Evolutionary conservation across 129 eudicot species (phyloP).

Genomic region (Glebionis coronaria): DNA sequence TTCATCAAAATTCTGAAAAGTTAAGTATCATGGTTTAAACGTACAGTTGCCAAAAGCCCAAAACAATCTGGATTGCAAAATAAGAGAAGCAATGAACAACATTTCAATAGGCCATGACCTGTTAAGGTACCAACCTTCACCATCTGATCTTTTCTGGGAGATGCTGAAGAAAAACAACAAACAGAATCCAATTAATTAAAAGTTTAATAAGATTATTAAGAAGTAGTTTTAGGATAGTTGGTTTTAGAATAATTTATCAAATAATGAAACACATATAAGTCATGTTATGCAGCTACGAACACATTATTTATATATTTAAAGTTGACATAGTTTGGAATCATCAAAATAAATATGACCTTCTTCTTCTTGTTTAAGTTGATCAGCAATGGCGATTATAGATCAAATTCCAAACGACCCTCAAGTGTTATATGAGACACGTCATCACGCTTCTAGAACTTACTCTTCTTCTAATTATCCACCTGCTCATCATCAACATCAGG

Average conservation of each 20-base stretch:
- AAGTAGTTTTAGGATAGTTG: background rate
- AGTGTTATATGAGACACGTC: slow-evolving; percentile 63
- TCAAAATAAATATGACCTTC: too few relatives aligned
- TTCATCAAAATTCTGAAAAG: too few relatives aligned
- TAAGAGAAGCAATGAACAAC: background rate
- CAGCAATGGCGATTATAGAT: slow-evolving; percentile 18
- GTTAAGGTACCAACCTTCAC: slow-evolving; percentile 28
- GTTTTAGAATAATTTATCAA: background rate
- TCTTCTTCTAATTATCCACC: slow-evolving; percentile 60
- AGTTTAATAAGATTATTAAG: background rate
- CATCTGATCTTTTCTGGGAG: slow-evolving; percentile 58
- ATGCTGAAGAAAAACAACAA: slow-evolving; percentile 34
- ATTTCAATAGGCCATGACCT: background rate
- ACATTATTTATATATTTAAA: too few relatives aligned
- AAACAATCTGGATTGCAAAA: background rate
- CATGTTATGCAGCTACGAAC: too few relatives aligned
- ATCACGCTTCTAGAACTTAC: slow-evolving; percentile 67
- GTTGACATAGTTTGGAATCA: too few relatives aligned
- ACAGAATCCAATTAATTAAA: background rate
- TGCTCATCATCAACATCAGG: slow-evolving; percentile 46
- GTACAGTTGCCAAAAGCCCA: too few relatives aligned
- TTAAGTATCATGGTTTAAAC: background rate
- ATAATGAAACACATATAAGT: slow-evolving; percentile 34
- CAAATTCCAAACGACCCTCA: slow-evolving; percentile 30
- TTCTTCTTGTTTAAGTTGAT: too few relatives aligned